Conservation (phyloP, 441 rosid genomes). For the Raphanus hybrid region DNA sequence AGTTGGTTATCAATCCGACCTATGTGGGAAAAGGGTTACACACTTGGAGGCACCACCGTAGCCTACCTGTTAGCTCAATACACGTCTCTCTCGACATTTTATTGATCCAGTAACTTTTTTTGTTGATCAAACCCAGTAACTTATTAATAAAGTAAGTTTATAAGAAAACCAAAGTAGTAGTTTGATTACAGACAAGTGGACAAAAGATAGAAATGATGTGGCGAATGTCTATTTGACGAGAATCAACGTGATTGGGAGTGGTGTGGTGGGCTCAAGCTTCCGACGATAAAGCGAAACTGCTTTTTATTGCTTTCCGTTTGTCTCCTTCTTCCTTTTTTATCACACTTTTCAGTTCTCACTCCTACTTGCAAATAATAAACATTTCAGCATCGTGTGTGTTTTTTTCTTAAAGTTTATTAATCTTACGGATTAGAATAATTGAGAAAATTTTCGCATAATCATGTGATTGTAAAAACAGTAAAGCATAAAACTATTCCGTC, state of each 20-base stretch:
- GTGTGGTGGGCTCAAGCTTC: constrained; percentile 38
- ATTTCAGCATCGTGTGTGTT: too few species aligned
- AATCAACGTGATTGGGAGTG: constrained; percentile 37
- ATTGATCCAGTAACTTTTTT: neutral
- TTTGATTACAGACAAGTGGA: neutral
- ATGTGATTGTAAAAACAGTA: neutral
- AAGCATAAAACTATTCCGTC: neutral
- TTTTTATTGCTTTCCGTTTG: constrained; percentile 39
- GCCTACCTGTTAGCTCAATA: neutral
- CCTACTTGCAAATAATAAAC: neutral
- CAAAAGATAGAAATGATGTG: constrained; percentile 11
- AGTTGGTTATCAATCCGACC: constrained; percentile 48
- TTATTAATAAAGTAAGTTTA: neutral
- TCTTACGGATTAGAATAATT: neutral
- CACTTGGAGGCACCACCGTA: constrained; percentile 1
- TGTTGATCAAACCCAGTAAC: neutral
- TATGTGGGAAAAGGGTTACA: neutral
- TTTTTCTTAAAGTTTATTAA: neutral
- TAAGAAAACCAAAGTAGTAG: neutral
- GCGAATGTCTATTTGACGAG: constrained; percentile 28
- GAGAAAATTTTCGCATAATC: neutral
- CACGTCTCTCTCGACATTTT: neutral
- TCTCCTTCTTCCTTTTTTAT: constrained; percentile 8
- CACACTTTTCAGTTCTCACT: neutral
- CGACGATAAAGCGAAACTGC: constrained; percentile 36